Conservation (phyloP, 2,329 filamentous ascomycete species). For the Aureobasidium namibiae region DNA sequence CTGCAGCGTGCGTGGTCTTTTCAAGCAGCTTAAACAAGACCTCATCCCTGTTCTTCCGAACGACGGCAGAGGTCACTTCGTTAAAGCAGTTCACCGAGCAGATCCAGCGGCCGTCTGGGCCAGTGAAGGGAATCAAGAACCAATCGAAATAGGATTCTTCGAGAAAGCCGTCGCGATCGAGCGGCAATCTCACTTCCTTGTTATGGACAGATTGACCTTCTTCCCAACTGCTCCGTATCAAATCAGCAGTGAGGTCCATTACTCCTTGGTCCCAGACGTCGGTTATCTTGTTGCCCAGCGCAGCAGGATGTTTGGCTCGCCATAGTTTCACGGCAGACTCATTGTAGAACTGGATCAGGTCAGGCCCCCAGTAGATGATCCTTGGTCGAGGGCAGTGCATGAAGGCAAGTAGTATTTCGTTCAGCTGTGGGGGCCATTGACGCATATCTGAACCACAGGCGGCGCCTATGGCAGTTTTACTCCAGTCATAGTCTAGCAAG, state of each 20-base stretch:
- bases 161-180: not conserved
- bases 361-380: slow-evolving; percentile 2
- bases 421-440: not conserved
- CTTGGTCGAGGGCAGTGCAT: not conserved
- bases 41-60: not conserved
- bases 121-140: not conserved
- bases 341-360: slow-evolving; percentile 7
- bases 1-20: not conserved
- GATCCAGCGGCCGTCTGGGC: not conserved
- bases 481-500: not conserved
- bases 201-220: not conserved
- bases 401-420: not conserved
- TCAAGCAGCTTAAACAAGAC: not conserved
- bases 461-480: not conserved
- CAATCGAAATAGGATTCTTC: slow-evolving; percentile 6
- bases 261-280: not conserved
- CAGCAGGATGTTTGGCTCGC: not conserved
- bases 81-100: not conserved
- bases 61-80: not conserved
- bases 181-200: not conserved
- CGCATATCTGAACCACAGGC: not conserved
- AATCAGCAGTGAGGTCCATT: not conserved
- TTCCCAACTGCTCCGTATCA: not conserved
- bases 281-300: not conserved
- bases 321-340: not conserved